Base-by-base conservation (phyloP, 2,329 filamentous ascomycete species). In the Sporothrix curviconia region DNA sequence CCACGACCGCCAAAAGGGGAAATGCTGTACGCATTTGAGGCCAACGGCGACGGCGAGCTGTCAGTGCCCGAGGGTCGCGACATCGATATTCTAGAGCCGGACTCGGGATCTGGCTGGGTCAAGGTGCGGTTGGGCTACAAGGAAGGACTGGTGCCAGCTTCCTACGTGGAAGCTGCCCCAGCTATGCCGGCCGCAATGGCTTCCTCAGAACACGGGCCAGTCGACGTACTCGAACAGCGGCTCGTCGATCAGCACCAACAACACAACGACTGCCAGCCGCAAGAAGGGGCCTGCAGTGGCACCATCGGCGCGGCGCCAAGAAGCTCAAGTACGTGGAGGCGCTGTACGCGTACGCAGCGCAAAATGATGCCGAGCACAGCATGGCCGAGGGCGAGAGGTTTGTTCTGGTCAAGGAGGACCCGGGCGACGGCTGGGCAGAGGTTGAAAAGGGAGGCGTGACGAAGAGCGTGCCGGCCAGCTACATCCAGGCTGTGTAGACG, bases 371-470 rank as follows among this genome's bases (percentile, higher is more conserved):
- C 7, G 94, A 99, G 73, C 91, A 92, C 71, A 90, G 80, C 66
- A 99, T 99, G 90, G 70, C 71, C 1, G 92, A 95, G 71, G 94
- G 94, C 1, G 94, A 99, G 72, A 82, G 85, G 53, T 95, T 99
- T 66, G 91, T 99, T 39, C 77, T 99, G 32, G 84, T 96, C 60
- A 91, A 86, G 66, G 85, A 89, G 57, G 92, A 97, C 68, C 81
- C 85, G 0, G 94, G 94, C 1, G 94, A 97, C 74, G 94, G 94
- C 0, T 99, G 94, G 94, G 90, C 86, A 28, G 94, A 97, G 74
- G 94, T 99, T 17, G 94, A 97, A 75, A 91, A 90, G 71, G 91
- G 90, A 17, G 92, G 92, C 1, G 77, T 85, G 40, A 90, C 86
- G 50, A 92, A 85, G 68, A 96, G 91, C 70, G 94, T 99, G 55